Evolutionary conservation across 257 asterid genomes (phyloP).

Genomic region (Solanum bukasovii): DNA sequence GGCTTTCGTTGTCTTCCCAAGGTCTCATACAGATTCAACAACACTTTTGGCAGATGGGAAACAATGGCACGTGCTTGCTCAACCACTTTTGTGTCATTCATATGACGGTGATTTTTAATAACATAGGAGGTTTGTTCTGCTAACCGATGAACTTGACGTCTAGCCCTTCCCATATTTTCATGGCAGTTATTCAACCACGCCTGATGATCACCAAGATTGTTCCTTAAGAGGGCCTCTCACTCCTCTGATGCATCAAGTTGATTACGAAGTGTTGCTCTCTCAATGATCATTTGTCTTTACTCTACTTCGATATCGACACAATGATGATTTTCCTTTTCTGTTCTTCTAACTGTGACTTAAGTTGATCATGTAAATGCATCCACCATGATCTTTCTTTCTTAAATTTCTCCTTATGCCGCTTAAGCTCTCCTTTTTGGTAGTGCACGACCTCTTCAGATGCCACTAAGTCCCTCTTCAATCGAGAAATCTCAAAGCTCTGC

Average conservation of each 20-base stretch:
- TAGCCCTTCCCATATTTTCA: neutral
- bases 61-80: neutral
- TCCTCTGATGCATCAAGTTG: neutral
- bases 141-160: neutral
- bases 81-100: neutral
- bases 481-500: neutral
- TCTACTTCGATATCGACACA: neutral
- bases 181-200: neutral
- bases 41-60: neutral
- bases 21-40: neutral
- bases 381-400: neutral
- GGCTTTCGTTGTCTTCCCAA: neutral
- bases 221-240: neutral
- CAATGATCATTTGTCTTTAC: neutral
- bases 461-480: neutral
- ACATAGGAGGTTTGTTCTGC: neutral
- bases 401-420: neutral
- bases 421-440: neutral
- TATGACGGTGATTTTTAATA: neutral
- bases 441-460: neutral
- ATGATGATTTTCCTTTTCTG: neutral
- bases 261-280: neutral
- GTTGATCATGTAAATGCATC: neutral
- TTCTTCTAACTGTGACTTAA: neutral
- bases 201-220: neutral